These are phyloP conservation scores for Cordyceps pruinosa DNA, from an alignment of 2,329 filamentous ascomycete genomes.

Conservation along the genomic window DNA sequence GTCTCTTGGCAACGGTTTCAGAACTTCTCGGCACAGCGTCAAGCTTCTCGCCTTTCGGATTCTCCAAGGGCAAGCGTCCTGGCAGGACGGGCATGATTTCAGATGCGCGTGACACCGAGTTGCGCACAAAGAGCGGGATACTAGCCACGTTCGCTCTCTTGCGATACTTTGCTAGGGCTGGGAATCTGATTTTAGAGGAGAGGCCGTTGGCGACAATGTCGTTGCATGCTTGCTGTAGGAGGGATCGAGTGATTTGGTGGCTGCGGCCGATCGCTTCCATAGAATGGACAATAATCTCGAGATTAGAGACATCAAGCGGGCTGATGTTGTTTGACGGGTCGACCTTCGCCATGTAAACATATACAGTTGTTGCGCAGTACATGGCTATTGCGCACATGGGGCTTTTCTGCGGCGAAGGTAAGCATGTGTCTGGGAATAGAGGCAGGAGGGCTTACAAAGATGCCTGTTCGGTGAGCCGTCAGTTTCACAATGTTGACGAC, in stretches of 20 bases:
- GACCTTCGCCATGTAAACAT: conserved; percentile 69
- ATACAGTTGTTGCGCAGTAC: conserved; percentile 79
- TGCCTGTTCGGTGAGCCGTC: conserved; percentile 62
- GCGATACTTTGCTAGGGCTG: conserved; percentile 28
- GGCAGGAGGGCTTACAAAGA: conserved; percentile 47
- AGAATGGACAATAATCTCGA: conserved; percentile 71
- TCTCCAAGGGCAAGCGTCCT: conserved; percentile 35
- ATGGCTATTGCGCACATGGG: conserved; percentile 60
- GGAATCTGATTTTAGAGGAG: conserved; percentile 28
- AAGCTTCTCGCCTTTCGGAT: conserved; percentile 20
- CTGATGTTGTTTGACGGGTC: conserved; percentile 53
- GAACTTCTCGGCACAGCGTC: neutral
- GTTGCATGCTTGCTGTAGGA: conserved; percentile 77
- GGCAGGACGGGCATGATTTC: conserved; percentile 36
- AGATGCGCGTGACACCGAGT: conserved; percentile 34
- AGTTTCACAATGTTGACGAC: conserved; percentile 78
- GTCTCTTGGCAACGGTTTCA: conserved; percentile 8
- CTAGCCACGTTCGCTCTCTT: conserved; percentile 27
- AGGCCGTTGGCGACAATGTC: conserved; percentile 59
- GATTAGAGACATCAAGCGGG: conserved; percentile 36
- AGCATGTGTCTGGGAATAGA: neutral
- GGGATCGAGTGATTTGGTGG: conserved; percentile 72
- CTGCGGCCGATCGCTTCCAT: conserved; percentile 70
- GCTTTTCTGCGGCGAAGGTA: conserved; percentile 23
- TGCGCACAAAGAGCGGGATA: conserved; percentile 44